These are phyloP conservation scores for Panicum hallii DNA, from an alignment of 202 grass and related monocot species.

Conservation along the genomic window DNA sequence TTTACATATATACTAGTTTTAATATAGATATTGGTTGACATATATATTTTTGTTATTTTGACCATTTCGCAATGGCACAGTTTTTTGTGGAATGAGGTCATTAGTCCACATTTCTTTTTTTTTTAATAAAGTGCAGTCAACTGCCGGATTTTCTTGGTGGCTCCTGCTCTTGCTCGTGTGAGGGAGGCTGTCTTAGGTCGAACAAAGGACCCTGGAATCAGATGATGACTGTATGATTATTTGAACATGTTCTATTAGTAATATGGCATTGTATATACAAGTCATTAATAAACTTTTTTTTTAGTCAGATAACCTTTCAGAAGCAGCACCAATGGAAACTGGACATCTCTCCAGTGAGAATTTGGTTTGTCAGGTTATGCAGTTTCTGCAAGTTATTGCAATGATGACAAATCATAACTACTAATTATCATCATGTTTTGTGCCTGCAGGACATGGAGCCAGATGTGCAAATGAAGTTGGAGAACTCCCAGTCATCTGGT, in stretches of 20 bases:
- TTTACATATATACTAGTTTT: not conserved
- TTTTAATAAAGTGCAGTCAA: not conserved
- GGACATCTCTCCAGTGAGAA: not conserved
- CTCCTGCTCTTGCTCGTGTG: not conserved
- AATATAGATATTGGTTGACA: not conserved
- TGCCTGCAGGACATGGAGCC: not conserved
- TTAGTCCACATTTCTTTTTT: not conserved
- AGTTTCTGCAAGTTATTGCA: not conserved
- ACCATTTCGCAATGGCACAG: not conserved
- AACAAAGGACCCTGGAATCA: constrained; percentile 5
- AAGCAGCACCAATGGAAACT: not conserved
- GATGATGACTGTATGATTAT: constrained; percentile 6
- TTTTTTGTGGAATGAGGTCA: not conserved
- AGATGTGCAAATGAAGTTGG: not conserved
- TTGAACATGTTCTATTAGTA: not conserved
- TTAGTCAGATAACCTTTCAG: not conserved
- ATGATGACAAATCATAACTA: not conserved
- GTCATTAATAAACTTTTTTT: not conserved
- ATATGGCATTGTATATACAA: not conserved
- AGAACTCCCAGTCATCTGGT: not conserved
- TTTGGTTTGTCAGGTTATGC: not conserved
- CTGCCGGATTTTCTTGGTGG: not conserved
- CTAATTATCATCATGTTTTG: not conserved
- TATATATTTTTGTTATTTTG: not conserved
- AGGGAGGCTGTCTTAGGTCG: constrained; percentile 4